Conservation (phyloP, 164 flowering plant species). For the Vitis rupestris region DNA sequence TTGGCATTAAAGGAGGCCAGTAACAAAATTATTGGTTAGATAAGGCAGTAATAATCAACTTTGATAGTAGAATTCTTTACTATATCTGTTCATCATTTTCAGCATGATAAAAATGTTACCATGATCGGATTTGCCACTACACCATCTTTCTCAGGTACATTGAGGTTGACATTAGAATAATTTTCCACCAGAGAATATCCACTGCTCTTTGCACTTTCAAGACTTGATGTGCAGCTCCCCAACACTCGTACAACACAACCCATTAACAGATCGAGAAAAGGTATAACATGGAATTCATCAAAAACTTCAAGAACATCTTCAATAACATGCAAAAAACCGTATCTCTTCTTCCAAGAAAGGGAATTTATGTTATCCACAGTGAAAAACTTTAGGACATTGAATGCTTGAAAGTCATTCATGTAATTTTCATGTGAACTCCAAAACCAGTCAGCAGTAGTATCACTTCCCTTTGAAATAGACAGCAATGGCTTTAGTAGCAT, state of each 20-base stretch:
- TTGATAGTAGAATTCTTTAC: background rate
- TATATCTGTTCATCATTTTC: background rate
- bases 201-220: conserved; percentile 30
- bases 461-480: conserved; percentile 27
- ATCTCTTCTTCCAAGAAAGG: conserved; percentile 73
- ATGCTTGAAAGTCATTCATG: conserved; percentile 31
- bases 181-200: conserved; percentile 18
- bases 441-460: conserved; percentile 24
- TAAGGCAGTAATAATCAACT: background rate
- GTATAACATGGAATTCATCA: conserved; percentile 62
- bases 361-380: conserved; percentile 34
- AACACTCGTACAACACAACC: conserved; percentile 71
- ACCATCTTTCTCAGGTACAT: conserved; percentile 13
- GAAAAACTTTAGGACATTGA: conserved; percentile 39
- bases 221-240: conserved; percentile 52
- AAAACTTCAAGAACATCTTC: conserved; percentile 77
- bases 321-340: conserved; percentile 79
- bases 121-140: conserved; percentile 14
- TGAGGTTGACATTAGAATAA: conserved; percentile 3
- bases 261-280: conserved; percentile 75
- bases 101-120: conserved; percentile 35
- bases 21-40: too few relatives aligned
- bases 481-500: conserved; percentile 61
- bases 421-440: conserved; percentile 29
- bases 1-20: too few relatives aligned